These are phyloP conservation scores for Trichothecium roseum DNA, from an alignment of 2,329 filamentous ascomycete species.

Conservation along the genomic window DNA sequence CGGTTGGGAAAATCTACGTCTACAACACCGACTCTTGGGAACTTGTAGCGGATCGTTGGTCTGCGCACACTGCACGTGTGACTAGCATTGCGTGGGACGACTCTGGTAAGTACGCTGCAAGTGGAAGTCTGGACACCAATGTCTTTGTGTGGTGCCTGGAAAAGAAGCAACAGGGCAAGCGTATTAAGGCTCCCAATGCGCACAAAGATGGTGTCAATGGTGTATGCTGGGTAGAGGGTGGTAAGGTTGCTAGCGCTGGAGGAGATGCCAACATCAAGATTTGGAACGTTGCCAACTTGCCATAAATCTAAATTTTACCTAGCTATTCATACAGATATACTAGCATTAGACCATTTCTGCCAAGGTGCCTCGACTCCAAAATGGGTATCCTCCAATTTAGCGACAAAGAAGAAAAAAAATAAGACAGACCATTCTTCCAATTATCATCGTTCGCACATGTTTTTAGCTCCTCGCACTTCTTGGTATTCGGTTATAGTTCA, in stretches of 20 bases:
- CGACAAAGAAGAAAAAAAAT: slow-evolving; percentile 1
- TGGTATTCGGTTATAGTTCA: slow-evolving; percentile 9
- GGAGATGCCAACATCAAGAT: slow-evolving; percentile 87
- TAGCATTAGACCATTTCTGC: slow-evolving; percentile 4
- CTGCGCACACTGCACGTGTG: slow-evolving; percentile 48
- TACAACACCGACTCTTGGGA: slow-evolving; percentile 55
- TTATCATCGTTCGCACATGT: too few relatives aligned
- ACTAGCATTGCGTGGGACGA: slow-evolving; percentile 64
- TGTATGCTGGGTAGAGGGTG: slow-evolving; percentile 65
- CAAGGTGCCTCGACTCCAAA: background rate
- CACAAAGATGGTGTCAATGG: slow-evolving; percentile 95
- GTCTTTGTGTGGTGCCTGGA: slow-evolving; percentile 83
- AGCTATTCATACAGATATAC: slow-evolving; percentile 10
- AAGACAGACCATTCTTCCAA: background rate
- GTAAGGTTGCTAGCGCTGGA: slow-evolving; percentile 67
- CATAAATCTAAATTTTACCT: slow-evolving; percentile 1
- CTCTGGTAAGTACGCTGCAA: slow-evolving; percentile 67
- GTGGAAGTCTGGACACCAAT: slow-evolving; percentile 82
- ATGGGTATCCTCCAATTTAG: slow-evolving; percentile 1
- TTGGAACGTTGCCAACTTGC: slow-evolving; percentile 46
- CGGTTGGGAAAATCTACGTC: slow-evolving; percentile 77
- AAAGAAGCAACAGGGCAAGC: slow-evolving; percentile 68
- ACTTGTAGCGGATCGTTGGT: slow-evolving; percentile 67
- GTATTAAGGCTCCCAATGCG: slow-evolving; percentile 75
- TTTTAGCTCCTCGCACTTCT: too few relatives aligned